Base-by-base conservation (phyloP, 2,329 filamentous ascomycete genomes). In the Fusarium papillatum region DNA sequence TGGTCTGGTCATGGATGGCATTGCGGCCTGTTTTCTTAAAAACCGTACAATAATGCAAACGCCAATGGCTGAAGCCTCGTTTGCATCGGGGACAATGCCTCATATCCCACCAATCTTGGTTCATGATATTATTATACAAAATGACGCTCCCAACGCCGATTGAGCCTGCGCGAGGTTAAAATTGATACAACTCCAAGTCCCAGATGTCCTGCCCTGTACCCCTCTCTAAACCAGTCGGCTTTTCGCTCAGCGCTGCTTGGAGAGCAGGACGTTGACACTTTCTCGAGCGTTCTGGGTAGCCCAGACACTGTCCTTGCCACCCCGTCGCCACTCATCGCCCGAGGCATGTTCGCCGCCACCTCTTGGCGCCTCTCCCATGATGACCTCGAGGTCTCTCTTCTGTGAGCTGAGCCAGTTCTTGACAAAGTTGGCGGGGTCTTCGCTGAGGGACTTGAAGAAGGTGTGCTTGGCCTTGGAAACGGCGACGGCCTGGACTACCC, bases 401-500 rank as follows among this genome's bases (percentile, higher is more conserved):
- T 99, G 97, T 19, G 94, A 96, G 80, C 93, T 95, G 64, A 98
- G 88, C 97, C 97, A 99, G 80, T 94, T 92, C 75, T 91, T 92
- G 71, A 98, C 89, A 80, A 98, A 98, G 16, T 90, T 91, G 19
- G 94, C 93, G 0, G 97, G 97, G 78, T 98, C 95, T 75, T 93
- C 91, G 70, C 92, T 91, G 75, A 98, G 88, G 7, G 92, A 91
- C 9, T 91, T 92, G 84, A 97, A 93, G 87, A 99, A 99, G 19
- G 93, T 91, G 82, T 98, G 95, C 82, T 98, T 98, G 29, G 95
- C 95, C 82, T 98, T 98, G 31, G 94, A 95, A 77, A 95, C 92
- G 34, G 93, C 90, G 55, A 98, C 90, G 2, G 95, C 95, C 82
- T 98, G 95, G 68, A 98, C 88, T 24, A 98, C 88, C 17, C 94